Conservation (phyloP, 495 filamentous ascomycete species). For the Aspergillus diversus region DNA sequence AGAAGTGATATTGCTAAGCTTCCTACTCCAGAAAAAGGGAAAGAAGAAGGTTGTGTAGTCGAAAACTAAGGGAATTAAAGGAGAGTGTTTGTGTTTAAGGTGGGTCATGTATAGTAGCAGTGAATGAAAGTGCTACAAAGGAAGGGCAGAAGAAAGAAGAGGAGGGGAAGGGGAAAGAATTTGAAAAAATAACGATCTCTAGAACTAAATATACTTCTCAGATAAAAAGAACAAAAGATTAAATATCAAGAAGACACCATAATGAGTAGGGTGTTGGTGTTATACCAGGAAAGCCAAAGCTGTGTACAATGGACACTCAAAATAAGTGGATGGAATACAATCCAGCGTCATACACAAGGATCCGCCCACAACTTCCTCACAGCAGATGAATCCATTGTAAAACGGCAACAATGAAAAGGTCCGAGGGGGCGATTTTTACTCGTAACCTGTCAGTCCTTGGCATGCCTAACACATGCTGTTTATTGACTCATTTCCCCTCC, state of each 20-base stretch:
- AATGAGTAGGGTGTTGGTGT: background rate
- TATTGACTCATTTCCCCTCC: too few species aligned
- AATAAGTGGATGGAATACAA: constrained; percentile 7
- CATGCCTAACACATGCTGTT: too few species aligned
- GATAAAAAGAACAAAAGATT: background rate
- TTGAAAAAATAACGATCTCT: background rate
- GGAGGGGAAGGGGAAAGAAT: too few species aligned
- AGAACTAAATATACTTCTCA: background rate
- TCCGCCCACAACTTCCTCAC: background rate
- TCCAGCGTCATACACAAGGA: background rate
- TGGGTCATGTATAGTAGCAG: background rate
- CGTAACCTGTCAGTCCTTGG: too few species aligned
- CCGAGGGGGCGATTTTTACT: too few species aligned
- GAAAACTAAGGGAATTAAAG: too few species aligned
- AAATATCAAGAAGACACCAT: background rate
- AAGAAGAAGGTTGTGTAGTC: too few species aligned
- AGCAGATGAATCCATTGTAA: background rate
- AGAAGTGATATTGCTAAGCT: too few species aligned
- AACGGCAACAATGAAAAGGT: too few species aligned
- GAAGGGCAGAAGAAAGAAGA: background rate
- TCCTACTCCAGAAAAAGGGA: too few species aligned
- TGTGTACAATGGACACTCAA: background rate
- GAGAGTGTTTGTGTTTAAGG: too few species aligned
- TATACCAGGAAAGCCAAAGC: constrained; percentile 1
- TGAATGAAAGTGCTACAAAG: background rate